Evolutionary conservation across 2,329 filamentous ascomycete genomes (phyloP).

Genomic region (Alternaria dauci): DNA sequence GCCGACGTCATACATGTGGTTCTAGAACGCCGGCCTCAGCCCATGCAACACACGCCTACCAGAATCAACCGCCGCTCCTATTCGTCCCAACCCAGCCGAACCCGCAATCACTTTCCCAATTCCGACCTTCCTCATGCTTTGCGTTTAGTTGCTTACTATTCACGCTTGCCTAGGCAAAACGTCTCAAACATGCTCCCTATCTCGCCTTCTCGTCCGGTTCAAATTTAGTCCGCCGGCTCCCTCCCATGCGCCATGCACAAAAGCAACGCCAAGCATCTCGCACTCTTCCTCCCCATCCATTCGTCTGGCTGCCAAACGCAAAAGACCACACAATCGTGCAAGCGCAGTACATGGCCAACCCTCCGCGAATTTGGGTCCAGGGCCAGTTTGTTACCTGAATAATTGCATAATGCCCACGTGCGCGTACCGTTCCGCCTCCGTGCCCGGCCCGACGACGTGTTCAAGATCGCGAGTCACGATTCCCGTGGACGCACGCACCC

Average conservation of each 20-base stretch:
- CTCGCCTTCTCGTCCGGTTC: background rate
- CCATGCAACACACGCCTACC: background rate
- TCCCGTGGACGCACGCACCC: background rate
- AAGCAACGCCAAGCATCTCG: background rate
- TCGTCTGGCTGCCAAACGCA: background rate
- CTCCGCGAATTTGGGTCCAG: background rate
- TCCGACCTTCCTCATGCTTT: background rate
- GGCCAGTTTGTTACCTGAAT: background rate
- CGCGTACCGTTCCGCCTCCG: conserved; percentile 9
- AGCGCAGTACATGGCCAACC: background rate
- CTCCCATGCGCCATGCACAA: background rate
- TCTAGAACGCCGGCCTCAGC: conserved; percentile 8
- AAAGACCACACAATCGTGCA: background rate
- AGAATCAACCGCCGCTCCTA: background rate
- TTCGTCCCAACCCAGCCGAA: background rate
- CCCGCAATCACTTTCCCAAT: background rate
- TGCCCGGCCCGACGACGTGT: background rate
- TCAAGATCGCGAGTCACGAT: background rate
- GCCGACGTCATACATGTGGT: conserved; percentile 3
- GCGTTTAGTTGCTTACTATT: background rate
- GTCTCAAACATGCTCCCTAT: background rate
- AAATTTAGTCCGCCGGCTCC: background rate
- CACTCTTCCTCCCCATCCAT: background rate
- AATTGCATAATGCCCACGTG: conserved; percentile 8
- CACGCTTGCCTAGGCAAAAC: background rate